Base-by-base conservation (phyloP, 148 eudicot genomes). In the Euryodendron excelsum region DNA sequence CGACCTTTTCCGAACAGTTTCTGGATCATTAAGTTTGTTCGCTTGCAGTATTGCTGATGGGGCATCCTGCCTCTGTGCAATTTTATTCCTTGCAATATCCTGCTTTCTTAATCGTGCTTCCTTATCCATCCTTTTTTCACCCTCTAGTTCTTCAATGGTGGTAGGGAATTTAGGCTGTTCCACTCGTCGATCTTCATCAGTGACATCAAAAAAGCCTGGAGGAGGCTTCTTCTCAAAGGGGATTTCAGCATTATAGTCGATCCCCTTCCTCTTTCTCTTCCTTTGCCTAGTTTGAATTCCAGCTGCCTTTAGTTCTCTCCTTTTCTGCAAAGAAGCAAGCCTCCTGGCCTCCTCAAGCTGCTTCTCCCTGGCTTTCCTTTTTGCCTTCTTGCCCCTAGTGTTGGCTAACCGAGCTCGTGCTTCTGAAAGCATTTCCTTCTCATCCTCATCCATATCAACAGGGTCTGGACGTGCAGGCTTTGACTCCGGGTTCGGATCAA, bases 401-500 rank as follows among this genome's bases (percentile, higher is more conserved):
- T 96, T 93, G 36, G 99, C 97, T 73, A 96, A 84, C 67, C 98
- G 84, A 69, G 99, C 99, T 61, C 98, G 82, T 65, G 95, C 95
- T 90, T 93, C 98, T 21, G 98, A 93, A 68, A 96, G 94, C 99
- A 96, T 96, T 87, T 96, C 99, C 78, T 96, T 96, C 87, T 96
- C 99, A 83, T 96, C 99, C 79, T 93, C 99, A 83, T 96, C 99
- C 99, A 93, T 93, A 70, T 96, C 99, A 80, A 96, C 98, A 52
- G 99, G 98, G 70, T 96, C 97, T 44, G 94, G 99, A 50, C 99
- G 93, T 13, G 99, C 94, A 66, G 99, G 97, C 87, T 96, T 96
- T 11, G 94, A 89, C 73, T 96, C 98, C 14, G 98, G 97, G 80
- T 93, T 95, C 21, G 97, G 99, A 76, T 95, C 99, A 81, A 95